Evolutionary conservation across 179 eudicot species (phyloP).

Genomic region (Beta lomatogona): DNA sequence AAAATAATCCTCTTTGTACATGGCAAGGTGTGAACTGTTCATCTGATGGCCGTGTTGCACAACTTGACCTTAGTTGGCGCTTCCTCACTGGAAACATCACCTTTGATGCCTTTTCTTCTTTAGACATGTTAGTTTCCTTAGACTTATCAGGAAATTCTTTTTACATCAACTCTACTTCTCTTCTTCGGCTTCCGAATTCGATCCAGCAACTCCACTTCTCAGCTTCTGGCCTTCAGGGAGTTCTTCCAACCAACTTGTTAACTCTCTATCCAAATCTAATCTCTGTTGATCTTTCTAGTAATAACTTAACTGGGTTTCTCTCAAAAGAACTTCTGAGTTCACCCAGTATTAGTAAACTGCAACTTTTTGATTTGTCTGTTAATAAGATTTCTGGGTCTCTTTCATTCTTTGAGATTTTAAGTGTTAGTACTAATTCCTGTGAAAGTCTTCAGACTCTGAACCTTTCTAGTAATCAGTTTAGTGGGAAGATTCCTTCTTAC

Average conservation of each 20-base stretch:
- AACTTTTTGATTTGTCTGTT: constrained; percentile 64
- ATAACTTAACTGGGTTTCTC: constrained; percentile 61
- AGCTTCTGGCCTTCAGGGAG: constrained; percentile 56
- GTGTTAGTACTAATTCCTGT: constrained; percentile 41
- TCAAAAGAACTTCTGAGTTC: constrained; percentile 48
- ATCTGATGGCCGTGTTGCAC: constrained; percentile 52
- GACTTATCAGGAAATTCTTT: constrained; percentile 72
- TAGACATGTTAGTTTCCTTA: constrained; percentile 61
- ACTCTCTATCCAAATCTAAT: constrained; percentile 53
- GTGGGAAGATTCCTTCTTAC: constrained; percentile 55
- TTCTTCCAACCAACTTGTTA: constrained; percentile 49
- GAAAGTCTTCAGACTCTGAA: constrained; percentile 51
- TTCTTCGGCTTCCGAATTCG: constrained; percentile 61
- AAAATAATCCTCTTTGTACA: constrained; percentile 49
- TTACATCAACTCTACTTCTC: constrained; percentile 55
- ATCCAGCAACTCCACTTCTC: constrained; percentile 58
- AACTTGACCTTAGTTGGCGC: constrained; percentile 70
- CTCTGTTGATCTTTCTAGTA: constrained; percentile 57
- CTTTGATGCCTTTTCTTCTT: constrained; percentile 53
- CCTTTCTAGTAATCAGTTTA: constrained; percentile 56
- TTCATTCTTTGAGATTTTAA: constrained; percentile 28
- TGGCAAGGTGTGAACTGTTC: constrained; percentile 78
- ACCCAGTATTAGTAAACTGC: constrained; percentile 40
- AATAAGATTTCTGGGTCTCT: constrained; percentile 56
- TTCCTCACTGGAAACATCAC: constrained; percentile 52